These are phyloP conservation scores for Juncus effusus DNA, from an alignment of 176 grass and related monocot genomes.

Conservation along the genomic window DNA sequence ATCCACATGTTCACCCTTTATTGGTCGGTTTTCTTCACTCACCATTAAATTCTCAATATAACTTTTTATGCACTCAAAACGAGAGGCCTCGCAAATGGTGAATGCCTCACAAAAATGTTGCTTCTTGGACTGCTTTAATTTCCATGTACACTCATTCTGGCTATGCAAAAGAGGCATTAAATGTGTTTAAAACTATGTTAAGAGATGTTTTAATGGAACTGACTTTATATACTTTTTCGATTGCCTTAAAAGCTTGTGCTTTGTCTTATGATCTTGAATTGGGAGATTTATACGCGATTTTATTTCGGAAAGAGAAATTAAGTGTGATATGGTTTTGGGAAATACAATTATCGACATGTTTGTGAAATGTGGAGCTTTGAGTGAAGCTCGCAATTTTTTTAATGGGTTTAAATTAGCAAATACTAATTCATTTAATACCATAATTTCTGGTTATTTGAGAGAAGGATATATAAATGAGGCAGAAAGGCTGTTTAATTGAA, in stretches of 20 bases:
- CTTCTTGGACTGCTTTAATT: conserved; percentile 37
- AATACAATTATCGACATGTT: conserved; percentile 37
- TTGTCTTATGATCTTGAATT: conserved; percentile 21
- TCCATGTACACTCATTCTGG: conserved; percentile 16
- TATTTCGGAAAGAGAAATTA: not conserved
- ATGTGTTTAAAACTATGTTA: conserved; percentile 26
- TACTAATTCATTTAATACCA: conserved; percentile 32
- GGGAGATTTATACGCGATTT: conserved; percentile 28
- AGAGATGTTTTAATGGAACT: conserved; percentile 15
- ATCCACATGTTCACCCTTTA: too few species aligned
- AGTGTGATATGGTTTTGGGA: conserved; percentile 24
- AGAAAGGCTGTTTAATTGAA: conserved; percentile 26
- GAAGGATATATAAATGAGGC: conserved; percentile 20
- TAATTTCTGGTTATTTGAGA: conserved; percentile 36
- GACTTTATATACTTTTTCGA: conserved; percentile 28
- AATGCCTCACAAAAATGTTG: conserved; percentile 36
- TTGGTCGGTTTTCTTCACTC: too few species aligned
- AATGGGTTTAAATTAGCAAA: conserved; percentile 7
- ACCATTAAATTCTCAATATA: too few species aligned
- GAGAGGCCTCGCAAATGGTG: too few species aligned
- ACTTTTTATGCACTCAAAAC: too few species aligned
- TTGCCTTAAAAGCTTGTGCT: conserved; percentile 31
- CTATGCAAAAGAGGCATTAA: conserved; percentile 21
- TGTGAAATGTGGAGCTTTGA: conserved; percentile 30
- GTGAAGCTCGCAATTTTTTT: conserved; percentile 29